Base-by-base conservation (phyloP, 2,329 filamentous ascomycete species). In the Ophiostoma himal-ulmi region DNA sequence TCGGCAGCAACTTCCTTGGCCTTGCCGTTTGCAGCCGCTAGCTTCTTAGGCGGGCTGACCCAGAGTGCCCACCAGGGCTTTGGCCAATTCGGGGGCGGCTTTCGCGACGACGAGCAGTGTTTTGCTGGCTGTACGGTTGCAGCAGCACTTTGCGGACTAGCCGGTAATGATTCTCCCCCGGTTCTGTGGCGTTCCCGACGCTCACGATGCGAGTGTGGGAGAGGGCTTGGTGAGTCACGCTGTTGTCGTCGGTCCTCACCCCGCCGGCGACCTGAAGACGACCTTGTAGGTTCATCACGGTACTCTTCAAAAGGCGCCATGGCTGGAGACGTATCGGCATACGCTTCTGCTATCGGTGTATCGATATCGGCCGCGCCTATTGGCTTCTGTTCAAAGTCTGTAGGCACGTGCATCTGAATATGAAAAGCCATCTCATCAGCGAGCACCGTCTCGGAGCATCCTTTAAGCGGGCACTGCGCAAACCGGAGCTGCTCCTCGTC, bases 361-460 rank as follows among this genome's bases (percentile, higher is more conserved):
- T n/a, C 36, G 36, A 20, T 11, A 26, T 14, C 20, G 20, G 62
- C 36, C 5, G 34, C 36, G 20, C 2, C 11, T 17, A 17, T 17
- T 20, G n/a, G 37, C 36, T n/a, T 48, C 30, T 71, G 57, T 20
- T 72, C 71, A 66, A 82, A 80, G 69, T 83, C 81, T 10, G 82
- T 77, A 3, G 80, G 80, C 75, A 79, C 76, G 75, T 90, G 88
- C 70, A 89, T 79, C 74, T 89, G 85, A 48, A 89, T 75, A 75
- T 91, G 88, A 64, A 81, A 83, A 20, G 85, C 82, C 48, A 90
- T 79, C 74, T 89, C 85, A 20, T 79, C 77, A 8, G 81, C 75
- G 7, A 81, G 78, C 26, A 89, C 77, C n/a, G 82, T 76, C 76
- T 91, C 88, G 41, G 85, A 85, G 75, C 89, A 91, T 30, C 82